Conservation (phyloP, 257 asterid genomes). For the Solanum sejunctum region DNA sequence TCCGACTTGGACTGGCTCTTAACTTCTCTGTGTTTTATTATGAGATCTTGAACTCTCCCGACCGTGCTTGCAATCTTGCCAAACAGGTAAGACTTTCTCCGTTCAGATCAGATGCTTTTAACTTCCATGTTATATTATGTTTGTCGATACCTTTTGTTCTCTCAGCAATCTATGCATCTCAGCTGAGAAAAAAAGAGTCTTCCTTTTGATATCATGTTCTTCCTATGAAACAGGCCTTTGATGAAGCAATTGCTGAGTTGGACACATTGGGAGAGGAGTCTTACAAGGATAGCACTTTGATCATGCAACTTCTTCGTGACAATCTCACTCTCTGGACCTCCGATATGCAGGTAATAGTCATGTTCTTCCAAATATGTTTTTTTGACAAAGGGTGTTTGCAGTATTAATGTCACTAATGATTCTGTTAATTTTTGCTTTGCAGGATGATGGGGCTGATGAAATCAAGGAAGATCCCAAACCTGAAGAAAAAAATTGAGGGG, state of each 20-base stretch:
- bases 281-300: slow-evolving; percentile 92
- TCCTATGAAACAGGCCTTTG: slow-evolving; percentile 47
- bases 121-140: neutral
- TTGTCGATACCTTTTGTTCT: neutral
- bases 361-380: neutral
- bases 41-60: slow-evolving; percentile 80
- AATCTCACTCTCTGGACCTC: slow-evolving; percentile 84
- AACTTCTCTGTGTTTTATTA: slow-evolving; percentile 87
- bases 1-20: slow-evolving; percentile 79
- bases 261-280: slow-evolving; percentile 93
- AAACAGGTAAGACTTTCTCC: slow-evolving; percentile 36
- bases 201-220: neutral
- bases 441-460: slow-evolving; percentile 74
- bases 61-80: slow-evolving; percentile 81
- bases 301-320: slow-evolving; percentile 86
- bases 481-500: slow-evolving; percentile 28
- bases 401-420: neutral
- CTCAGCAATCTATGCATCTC: neutral
- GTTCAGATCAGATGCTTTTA: neutral
- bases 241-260: slow-evolving; percentile 84
- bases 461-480: slow-evolving; percentile 62
- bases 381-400: neutral
- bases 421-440: neutral
- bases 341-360: slow-evolving; percentile 57
- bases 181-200: neutral